A percentile compares a stretch with the other conserved stretches of the same genome.
Evolutionary conservation across 257 asterid species (phyloP).

Genomic region (Cinchona pubescens): DNA sequence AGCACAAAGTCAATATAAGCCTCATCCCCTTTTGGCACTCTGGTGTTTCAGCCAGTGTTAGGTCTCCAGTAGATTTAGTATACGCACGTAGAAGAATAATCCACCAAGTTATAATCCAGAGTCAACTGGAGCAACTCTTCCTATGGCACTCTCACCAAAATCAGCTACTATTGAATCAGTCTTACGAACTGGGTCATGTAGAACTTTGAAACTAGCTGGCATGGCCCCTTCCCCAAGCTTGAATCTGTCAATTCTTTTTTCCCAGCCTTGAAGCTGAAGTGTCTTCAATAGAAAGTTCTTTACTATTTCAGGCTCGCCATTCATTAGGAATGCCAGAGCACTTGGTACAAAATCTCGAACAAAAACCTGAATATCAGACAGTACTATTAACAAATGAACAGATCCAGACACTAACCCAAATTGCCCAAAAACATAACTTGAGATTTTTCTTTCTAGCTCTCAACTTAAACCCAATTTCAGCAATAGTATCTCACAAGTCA

Average conservation of each 20-base stretch:
- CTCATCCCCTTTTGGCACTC: constrained; percentile 86
- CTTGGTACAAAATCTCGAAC: constrained; percentile 81
- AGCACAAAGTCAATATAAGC: constrained; percentile 59
- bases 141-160: constrained; percentile 83
- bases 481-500: constrained; percentile 1
- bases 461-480: neutral
- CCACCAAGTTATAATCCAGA: constrained; percentile 96
- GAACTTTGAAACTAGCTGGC: constrained; percentile 84
- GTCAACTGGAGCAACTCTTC: constrained; percentile 82
- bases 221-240: constrained; percentile 77
- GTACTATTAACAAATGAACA: constrained; percentile 1
- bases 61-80: constrained; percentile 71
- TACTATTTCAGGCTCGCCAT: constrained; percentile 74
- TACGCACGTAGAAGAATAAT: constrained; percentile 79
- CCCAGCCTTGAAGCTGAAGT: constrained; percentile 83
- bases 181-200: constrained; percentile 64
- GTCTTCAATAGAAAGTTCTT: constrained; percentile 70
- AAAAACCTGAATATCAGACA: constrained; percentile 46
- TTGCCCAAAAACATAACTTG: neutral
- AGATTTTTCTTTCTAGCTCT: neutral
- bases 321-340: constrained; percentile 71
- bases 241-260: constrained; percentile 62
- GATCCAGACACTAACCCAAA: neutral
- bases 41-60: constrained; percentile 54
- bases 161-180: constrained; percentile 63